Conservation (phyloP, 495 filamentous ascomycete genomes). For the Viridothelium virens region DNA sequence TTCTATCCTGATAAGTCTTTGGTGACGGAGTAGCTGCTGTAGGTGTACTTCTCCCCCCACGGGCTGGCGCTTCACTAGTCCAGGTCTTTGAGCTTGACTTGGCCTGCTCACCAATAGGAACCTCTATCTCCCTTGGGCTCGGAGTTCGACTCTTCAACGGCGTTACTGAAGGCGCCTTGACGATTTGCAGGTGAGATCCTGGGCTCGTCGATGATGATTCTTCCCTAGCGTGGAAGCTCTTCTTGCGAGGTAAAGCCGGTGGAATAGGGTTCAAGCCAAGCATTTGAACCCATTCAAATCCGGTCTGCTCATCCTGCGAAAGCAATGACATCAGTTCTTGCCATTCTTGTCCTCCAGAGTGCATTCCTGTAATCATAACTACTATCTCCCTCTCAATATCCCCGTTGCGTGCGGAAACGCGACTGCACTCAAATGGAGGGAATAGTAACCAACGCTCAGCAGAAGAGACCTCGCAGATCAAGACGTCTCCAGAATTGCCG, state of each 20-base stretch:
- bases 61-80: constrained; percentile 13
- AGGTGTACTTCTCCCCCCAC: neutral
- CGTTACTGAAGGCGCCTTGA: constrained; percentile 31
- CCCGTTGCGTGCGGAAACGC: constrained; percentile 72
- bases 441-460: constrained; percentile 80
- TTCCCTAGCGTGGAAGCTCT: constrained; percentile 29
- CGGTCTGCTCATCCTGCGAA: constrained; percentile 63
- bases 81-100: constrained; percentile 31
- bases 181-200: constrained; percentile 17
- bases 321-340: constrained; percentile 69
- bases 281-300: constrained; percentile 82
- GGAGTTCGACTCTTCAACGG: constrained; percentile 41
- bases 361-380: constrained; percentile 69
- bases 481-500: constrained; percentile 61
- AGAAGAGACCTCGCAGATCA: constrained; percentile 80
- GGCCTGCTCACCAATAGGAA: constrained; percentile 69
- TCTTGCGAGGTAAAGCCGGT: constrained; percentile 40
- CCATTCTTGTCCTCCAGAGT: constrained; percentile 55
- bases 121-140: constrained; percentile 51
- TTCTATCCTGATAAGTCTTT: neutral
- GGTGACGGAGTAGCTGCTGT: neutral
- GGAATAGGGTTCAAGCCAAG: constrained; percentile 70
- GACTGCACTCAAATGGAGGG: constrained; percentile 61
- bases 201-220: constrained; percentile 19
- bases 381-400: constrained; percentile 63